A percentile compares a stretch with the other conserved stretches of the same genome.
These are phyloP conservation scores for Mangifera indica DNA, from an alignment of 345 rosid species.

Conservation along the genomic window DNA sequence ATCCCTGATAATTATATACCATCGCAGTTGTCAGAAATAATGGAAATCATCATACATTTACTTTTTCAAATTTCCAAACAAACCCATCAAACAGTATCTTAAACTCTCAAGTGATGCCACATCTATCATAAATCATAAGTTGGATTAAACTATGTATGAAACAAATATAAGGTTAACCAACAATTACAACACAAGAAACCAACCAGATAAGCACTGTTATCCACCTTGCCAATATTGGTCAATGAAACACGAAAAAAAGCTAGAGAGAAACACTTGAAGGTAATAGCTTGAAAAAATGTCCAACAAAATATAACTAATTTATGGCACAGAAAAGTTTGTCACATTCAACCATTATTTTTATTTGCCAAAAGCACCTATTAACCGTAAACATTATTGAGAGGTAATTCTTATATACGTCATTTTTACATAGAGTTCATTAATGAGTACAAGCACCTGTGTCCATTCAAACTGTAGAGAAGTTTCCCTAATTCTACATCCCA, in stretches of 20 bases:
- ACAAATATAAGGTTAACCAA: background rate
- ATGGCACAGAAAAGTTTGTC: background rate
- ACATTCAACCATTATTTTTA: background rate
- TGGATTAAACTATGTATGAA: background rate
- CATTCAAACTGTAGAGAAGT: constrained; percentile 77
- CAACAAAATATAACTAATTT: background rate
- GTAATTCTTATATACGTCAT: background rate
- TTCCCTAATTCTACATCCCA: constrained; percentile 98
- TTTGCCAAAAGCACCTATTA: background rate
- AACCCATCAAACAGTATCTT: background rate
- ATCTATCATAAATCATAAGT: background rate
- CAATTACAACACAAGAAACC: no score
- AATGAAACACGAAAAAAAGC: background rate
- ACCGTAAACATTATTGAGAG: background rate
- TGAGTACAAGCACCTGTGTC: constrained; percentile 64
- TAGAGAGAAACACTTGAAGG: background rate
- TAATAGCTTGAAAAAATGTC: no score
- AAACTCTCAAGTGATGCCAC: background rate
- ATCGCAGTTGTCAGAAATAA: constrained; percentile 8
- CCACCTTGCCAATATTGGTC: background rate
- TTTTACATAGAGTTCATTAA: background rate
- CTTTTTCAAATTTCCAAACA: background rate
- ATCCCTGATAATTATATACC: constrained; percentile 48
- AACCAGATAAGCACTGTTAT: no score
- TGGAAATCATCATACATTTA: background rate